A percentile compares a stretch with the other conserved stretches of the same genome.
Evolutionary conservation across 2,329 filamentous ascomycete genomes (phyloP).

Genomic region (Diaporthe sp.): DNA sequence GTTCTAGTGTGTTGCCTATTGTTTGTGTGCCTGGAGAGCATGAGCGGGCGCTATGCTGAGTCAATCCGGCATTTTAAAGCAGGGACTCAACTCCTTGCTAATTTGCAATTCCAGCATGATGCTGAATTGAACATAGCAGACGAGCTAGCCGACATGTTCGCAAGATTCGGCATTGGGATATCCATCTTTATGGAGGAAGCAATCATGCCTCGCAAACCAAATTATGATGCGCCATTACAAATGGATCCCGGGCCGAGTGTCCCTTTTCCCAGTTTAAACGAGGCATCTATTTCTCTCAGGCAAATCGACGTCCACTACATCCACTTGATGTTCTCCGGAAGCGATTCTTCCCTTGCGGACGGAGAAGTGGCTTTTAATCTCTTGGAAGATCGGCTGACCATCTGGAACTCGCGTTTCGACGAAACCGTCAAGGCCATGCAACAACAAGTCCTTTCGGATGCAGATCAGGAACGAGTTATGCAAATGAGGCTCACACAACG

Average conservation of each 20-base stretch:
- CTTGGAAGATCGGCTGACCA: background rate
- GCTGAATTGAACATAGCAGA: background rate
- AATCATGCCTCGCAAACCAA: background rate
- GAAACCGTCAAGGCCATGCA: background rate
- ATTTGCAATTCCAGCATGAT: background rate
- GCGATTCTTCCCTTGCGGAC: background rate
- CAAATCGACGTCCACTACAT: background rate
- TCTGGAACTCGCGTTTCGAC: background rate
- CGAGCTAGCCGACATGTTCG: background rate
- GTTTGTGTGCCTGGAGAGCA: slow-evolving; percentile 7
- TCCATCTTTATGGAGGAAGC: background rate
- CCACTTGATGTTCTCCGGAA: background rate
- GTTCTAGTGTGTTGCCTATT: background rate
- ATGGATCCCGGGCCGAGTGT: background rate
- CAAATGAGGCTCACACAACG: background rate
- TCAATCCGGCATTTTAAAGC: background rate
- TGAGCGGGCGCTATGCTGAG: slow-evolving; percentile 2
- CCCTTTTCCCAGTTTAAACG: background rate
- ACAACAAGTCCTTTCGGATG: background rate
- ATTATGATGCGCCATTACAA: background rate
- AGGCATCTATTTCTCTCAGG: background rate
- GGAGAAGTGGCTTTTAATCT: background rate
- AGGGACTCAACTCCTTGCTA: background rate
- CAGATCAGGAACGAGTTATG: background rate
- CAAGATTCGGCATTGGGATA: background rate